phyloP scores from a whole-genome alignment of 495 filamentous ascomycete genomes.

The Podospora comata region DNA sequence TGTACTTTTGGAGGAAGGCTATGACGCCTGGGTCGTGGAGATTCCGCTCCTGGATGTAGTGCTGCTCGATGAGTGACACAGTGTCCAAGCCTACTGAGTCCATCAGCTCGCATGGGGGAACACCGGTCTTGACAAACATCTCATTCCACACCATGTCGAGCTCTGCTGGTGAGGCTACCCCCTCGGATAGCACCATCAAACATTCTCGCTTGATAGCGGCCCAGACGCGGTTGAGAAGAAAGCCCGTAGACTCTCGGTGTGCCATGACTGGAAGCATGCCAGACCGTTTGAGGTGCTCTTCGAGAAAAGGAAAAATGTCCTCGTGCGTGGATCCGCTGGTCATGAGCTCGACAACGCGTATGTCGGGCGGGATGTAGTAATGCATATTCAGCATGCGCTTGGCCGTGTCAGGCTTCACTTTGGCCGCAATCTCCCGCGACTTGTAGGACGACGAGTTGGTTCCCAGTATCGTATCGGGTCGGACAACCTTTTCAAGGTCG shows the following conservation, averaged over 20 bases:
- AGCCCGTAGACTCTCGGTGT: constrained; percentile 50
- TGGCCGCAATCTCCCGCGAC: constrained; percentile 43
- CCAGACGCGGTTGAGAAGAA: constrained; percentile 59
- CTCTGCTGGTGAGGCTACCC: constrained; percentile 45
- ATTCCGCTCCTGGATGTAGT: constrained; percentile 45
- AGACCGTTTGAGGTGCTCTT: constrained; percentile 33
- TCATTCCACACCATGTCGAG: constrained; percentile 47
- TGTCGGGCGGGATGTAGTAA: constrained; percentile 52
- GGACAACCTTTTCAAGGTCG: constrained; percentile 41
- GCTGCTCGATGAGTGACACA: constrained; percentile 40
- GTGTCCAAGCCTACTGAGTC: constrained; percentile 51
- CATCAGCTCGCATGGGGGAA: constrained; percentile 28
- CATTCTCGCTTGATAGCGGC: constrained; percentile 55
- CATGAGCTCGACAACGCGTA: constrained; percentile 55
- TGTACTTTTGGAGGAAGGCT: constrained; percentile 41
- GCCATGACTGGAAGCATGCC: constrained; percentile 42
- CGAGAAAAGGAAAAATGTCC: constrained; percentile 44
- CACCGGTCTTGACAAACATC: constrained; percentile 31
- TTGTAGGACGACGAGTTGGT: constrained; percentile 52
- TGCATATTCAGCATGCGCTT: constrained; percentile 48
- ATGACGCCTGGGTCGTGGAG: constrained; percentile 34
- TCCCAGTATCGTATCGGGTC: constrained; percentile 46
- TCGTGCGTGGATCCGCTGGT: constrained; percentile 48
- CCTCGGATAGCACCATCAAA: constrained; percentile 49
- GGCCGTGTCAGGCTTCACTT: constrained; percentile 35